Conservation (phyloP, 257 asterid genomes). For the Nicotiana tabacum region DNA sequence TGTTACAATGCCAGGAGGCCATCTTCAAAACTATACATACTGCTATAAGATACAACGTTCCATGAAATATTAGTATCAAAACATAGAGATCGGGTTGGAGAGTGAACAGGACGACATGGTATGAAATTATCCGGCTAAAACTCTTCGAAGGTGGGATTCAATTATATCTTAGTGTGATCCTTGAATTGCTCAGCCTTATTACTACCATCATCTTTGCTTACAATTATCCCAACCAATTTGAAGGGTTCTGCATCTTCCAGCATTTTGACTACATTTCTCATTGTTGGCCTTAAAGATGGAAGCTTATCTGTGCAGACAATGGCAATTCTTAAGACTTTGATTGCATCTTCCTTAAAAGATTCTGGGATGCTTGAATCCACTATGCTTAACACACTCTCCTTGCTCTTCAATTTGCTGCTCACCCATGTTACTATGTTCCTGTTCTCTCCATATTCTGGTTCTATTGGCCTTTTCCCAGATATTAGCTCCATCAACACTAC, state of each 20-base stretch:
- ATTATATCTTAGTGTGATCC: slow-evolving; percentile 24
- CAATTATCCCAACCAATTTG: slow-evolving; percentile 42
- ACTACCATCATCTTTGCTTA: slow-evolving; percentile 39
- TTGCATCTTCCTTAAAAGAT: slow-evolving; percentile 49
- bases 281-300: slow-evolving; percentile 75
- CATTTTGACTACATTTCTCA: slow-evolving; percentile 84
- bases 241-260: slow-evolving; percentile 63
- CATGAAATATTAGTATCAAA: not conserved
- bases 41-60: not conserved
- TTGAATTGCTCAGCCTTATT: slow-evolving; percentile 19
- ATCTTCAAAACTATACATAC: not conserved
- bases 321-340: slow-evolving; percentile 66
- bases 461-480: slow-evolving; percentile 85
- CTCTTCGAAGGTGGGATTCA: not conserved
- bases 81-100: not conserved
- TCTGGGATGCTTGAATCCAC: slow-evolving; percentile 55
- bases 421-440: slow-evolving; percentile 77
- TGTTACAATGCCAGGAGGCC: slow-evolving; percentile 5
- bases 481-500: slow-evolving; percentile 91
- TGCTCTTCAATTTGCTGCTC: slow-evolving; percentile 54
- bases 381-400: slow-evolving; percentile 51
- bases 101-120: not conserved
- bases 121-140: not conserved
- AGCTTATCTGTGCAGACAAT: slow-evolving; percentile 72
- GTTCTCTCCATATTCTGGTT: slow-evolving; percentile 69